These are phyloP conservation scores for Melampsora occidentalis DNA, from an alignment of 1,284 basidiomycete species.

Conservation along the genomic window DNA sequence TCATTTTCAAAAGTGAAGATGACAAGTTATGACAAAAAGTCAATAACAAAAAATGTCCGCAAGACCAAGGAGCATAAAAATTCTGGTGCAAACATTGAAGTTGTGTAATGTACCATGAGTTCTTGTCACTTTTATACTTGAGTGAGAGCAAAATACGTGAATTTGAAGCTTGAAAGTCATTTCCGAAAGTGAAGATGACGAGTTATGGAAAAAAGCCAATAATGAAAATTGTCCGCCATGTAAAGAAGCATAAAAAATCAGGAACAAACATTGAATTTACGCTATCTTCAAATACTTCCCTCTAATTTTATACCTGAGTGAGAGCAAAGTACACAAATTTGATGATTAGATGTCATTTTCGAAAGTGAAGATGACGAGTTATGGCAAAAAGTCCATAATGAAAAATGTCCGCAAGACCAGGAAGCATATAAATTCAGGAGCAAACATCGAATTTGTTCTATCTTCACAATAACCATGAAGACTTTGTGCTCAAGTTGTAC, in stretches of 20 bases:
- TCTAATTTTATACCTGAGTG: not conserved
- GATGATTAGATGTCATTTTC: no score
- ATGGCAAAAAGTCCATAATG: no score
- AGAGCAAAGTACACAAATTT: not conserved
- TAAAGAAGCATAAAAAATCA: not conserved
- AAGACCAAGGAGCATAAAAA: no score
- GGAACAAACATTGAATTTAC: not conserved
- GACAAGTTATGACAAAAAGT: no score
- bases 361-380: no score
- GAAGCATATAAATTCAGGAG: not conserved
- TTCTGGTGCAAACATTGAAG: no score
- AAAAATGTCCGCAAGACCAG: not conserved
- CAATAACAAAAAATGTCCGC: no score
- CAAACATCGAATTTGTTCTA: not conserved
- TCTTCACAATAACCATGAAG: not conserved
- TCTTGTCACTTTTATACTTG: not conserved
- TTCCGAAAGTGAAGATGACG: no score
- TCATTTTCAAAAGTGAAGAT: no score
- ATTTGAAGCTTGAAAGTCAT: not conserved
- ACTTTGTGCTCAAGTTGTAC: not conserved
- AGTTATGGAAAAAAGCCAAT: no score
- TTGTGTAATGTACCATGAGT: no score
- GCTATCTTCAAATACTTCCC: not conserved
- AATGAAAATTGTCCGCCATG: not conserved
- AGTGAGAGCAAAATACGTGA: not conserved